Evolutionary conservation across 306 rosid species (phyloP), one percentile per base, ranked within the genome.

Genomic region (Quercus parvula): DNA sequence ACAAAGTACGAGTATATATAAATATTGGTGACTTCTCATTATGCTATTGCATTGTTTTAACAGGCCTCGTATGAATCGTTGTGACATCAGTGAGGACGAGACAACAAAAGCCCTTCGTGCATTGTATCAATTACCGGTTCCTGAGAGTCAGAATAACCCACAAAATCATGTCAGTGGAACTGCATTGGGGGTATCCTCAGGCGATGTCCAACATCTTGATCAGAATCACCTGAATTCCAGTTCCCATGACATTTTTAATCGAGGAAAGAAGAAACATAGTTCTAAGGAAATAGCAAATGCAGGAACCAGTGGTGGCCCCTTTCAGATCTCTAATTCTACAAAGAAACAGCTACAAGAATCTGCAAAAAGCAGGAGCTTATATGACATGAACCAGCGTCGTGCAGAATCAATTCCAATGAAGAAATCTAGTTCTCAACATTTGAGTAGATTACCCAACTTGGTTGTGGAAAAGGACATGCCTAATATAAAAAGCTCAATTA

Each of bases 21-120:
- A 51, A 27, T 69, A 24, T 79, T 67, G 52, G n/a, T 82, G 75
- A 70, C 79, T 70, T 22, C 67, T 83, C 44, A 84, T 71, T 57
- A 41, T 79, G 80, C 72, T 77, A 75, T 81, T 81, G 33, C 61
- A 83, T 79, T 81, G 31, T 73, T 71, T 77, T 78, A 56, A 64
- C 80, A 94, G 98, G 91, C 92, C 90, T 81, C 91, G 94, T 55
- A 90, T 88, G 98, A 94, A 91, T 73, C 81, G 80, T 18, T 94
- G 98, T 70, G 83, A 86, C 73, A 70, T 94, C 78, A 88, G 89
- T 55, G 89, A 92, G 86, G 89, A 89, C 74, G 96, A 92, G 82
- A 90, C 98, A 74, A 88, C 92, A 0, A 77, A 78, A 54, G 89
- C 89, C 74, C 82, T 89, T 56, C 20, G 73, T 73, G 92, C 93